These are phyloP conservation scores for Cladorrhinum sp. DNA, from an alignment of 2,329 filamentous ascomycete species.

Conservation along the genomic window DNA sequence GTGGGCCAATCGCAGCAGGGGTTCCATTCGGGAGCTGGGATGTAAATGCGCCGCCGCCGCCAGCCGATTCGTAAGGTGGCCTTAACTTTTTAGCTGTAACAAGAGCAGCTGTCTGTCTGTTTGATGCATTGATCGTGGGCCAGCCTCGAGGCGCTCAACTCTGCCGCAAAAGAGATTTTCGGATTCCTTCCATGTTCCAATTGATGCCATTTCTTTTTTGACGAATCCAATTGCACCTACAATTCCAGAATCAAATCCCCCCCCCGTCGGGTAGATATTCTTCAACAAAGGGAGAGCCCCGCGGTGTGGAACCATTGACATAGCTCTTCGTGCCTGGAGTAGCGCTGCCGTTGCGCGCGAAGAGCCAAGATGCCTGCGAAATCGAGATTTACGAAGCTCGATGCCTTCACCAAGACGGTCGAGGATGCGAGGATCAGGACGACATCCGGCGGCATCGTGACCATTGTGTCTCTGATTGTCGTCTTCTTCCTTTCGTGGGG, in stretches of 20 bases:
- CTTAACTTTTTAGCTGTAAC: conserved; percentile 25
- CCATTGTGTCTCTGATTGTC: conserved; percentile 82
- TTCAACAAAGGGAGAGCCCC: conserved; percentile 1
- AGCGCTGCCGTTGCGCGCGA: conserved; percentile 16
- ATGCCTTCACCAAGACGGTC: conserved; percentile 98
- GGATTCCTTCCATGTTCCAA: conserved; percentile 2
- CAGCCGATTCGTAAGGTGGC: conserved; percentile 26
- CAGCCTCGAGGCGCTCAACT: conserved; percentile 4
- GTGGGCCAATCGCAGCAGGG: conserved; percentile 13
- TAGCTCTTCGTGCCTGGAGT: not conserved
- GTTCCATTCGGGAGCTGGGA: not conserved
- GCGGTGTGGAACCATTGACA: conserved; percentile 11
- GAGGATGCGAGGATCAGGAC: conserved; percentile 96
- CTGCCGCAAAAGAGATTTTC: conserved; percentile 1
- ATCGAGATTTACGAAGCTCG: conserved; percentile 91
- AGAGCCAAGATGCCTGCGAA: conserved; percentile 71
- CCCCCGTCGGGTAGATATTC: not conserved
- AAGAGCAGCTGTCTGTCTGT: conserved; percentile 4
- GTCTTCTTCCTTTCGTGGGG: conserved; percentile 88
- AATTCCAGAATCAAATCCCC: not conserved
- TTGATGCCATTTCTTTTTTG: conserved; percentile 20
- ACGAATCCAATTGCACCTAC: not conserved
- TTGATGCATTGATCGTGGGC: conserved; percentile 4
- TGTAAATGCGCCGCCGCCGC: conserved; percentile 14
- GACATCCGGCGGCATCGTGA: conserved; percentile 92